These are phyloP conservation scores for Paragyromitra xinjiangensis DNA, from an alignment of 495 filamentous ascomycete genomes.

Conservation along the genomic window DNA sequence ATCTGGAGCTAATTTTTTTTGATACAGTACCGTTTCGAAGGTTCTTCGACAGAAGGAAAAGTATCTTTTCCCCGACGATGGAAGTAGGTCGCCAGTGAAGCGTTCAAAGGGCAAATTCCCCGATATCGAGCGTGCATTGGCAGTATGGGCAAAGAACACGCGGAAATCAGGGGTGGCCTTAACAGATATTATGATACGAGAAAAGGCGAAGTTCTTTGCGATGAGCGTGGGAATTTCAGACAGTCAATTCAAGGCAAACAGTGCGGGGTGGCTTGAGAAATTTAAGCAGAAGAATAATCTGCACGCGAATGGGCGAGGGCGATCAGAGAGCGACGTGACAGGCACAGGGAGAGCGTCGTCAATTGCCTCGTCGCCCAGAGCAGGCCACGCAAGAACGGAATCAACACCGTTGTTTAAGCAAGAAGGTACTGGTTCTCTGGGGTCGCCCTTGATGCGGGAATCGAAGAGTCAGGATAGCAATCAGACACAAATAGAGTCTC, in stretches of 20 bases:
- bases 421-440: slow-evolving; percentile 31
- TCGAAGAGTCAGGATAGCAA: slow-evolving; percentile 56
- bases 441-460: slow-evolving; percentile 53
- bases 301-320: slow-evolving; percentile 61
- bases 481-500: slow-evolving; percentile 52
- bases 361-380: slow-evolving; percentile 42
- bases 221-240: slow-evolving; percentile 78
- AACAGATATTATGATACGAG: slow-evolving; percentile 82
- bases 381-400: slow-evolving; percentile 52
- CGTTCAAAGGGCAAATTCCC: slow-evolving; percentile 89
- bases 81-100: slow-evolving; percentile 86
- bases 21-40: slow-evolving; percentile 90
- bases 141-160: slow-evolving; percentile 85
- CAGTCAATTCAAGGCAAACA: slow-evolving; percentile 77
- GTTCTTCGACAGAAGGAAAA: slow-evolving; percentile 96
- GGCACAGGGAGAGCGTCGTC: slow-evolving; percentile 49
- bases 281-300: slow-evolving; percentile 91
- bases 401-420: slow-evolving; percentile 57
- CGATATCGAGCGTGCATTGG: slow-evolving; percentile 93
- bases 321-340: slow-evolving; percentile 59
- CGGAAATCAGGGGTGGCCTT: slow-evolving; percentile 78
- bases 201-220: slow-evolving; percentile 88
- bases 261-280: slow-evolving; percentile 86
- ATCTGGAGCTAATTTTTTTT: slow-evolving; percentile 28
- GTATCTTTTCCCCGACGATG: slow-evolving; percentile 89